A percentile compares a stretch with the other conserved stretches of the same genome.
These are phyloP conservation scores for Cryptococcus sp. DNA, from an alignment of 1,284 basidiomycete genomes.

Conservation along the genomic window DNA sequence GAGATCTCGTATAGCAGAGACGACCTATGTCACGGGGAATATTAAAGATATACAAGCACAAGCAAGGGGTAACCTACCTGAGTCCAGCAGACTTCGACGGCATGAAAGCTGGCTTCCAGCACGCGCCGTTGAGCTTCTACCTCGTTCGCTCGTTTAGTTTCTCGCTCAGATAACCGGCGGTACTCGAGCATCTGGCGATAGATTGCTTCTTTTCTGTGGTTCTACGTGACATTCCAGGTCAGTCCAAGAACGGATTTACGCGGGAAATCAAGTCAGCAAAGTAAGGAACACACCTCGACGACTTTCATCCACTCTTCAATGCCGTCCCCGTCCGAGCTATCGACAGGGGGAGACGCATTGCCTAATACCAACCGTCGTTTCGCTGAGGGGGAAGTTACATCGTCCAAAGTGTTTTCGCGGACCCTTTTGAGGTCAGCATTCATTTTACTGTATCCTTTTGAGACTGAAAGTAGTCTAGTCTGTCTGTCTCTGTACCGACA, in stretches of 20 bases:
- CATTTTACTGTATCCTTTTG: conserved; percentile 27
- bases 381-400: conserved; percentile 28
- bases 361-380: conserved; percentile 37
- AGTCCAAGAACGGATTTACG: background rate
- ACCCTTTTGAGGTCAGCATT: conserved; percentile 52
- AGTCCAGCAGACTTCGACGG: conserved; percentile 84
- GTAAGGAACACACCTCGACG: conserved; percentile 39
- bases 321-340: conserved; percentile 31
- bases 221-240: conserved; percentile 51
- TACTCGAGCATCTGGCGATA: conserved; percentile 90
- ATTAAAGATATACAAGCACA: background rate
- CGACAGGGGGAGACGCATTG: conserved; percentile 17
- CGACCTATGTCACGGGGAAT: conserved; percentile 31
- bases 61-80: conserved; percentile 62
- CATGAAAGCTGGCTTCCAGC: conserved; percentile 75
- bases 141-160: conserved; percentile 66
- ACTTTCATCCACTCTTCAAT: conserved; percentile 48
- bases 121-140: conserved; percentile 71
- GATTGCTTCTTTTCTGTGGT: conserved; percentile 86
- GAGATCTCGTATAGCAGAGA: conserved; percentile 35
- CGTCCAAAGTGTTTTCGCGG: conserved; percentile 41
- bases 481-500: too few species aligned
- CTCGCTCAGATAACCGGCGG: conserved; percentile 74
- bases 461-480: background rate
- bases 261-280: too few species aligned